Conservation (phyloP, 257 asterid species). For the Solanum medicagineum region DNA sequence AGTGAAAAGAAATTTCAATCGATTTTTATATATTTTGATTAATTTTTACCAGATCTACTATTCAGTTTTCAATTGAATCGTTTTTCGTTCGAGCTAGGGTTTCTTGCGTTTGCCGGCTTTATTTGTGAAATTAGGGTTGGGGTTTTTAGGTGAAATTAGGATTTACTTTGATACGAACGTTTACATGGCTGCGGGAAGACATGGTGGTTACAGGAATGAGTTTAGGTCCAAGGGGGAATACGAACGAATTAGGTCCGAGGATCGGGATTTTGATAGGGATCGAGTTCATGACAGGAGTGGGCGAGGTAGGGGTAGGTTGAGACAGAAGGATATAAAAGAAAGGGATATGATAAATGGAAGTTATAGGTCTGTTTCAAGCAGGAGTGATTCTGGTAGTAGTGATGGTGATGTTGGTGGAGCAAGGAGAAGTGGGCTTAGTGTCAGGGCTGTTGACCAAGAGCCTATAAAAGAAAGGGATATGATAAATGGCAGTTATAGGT, state of each 20-base stretch:
- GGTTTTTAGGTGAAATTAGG: conserved; percentile 7
- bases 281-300: conserved; percentile 15
- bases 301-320: conserved; percentile 32
- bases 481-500: conserved; percentile 25
- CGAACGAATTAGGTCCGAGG: conserved; percentile 30
- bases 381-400: conserved; percentile 41
- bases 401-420: conserved; percentile 24
- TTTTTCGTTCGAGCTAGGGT: background rate
- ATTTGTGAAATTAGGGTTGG: conserved; percentile 1
- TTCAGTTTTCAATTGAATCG: background rate
- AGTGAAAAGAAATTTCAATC: background rate
- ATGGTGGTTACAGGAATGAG: conserved; percentile 59
- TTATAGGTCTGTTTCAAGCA: conserved; percentile 27
- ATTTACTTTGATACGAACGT: background rate
- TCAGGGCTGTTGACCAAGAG: conserved; percentile 38
- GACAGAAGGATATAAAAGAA: conserved; percentile 50
- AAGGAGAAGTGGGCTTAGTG: conserved; percentile 16
- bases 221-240: conserved; percentile 42
- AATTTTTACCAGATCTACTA: background rate
- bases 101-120: background rate
- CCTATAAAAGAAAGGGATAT: conserved; percentile 47
- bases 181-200: conserved; percentile 70
- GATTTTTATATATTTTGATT: background rate
- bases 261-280: conserved; percentile 25
- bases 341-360: conserved; percentile 35